These are phyloP conservation scores for Hygrophila difformis DNA, from an alignment of 257 asterid species.

Conservation along the genomic window DNA sequence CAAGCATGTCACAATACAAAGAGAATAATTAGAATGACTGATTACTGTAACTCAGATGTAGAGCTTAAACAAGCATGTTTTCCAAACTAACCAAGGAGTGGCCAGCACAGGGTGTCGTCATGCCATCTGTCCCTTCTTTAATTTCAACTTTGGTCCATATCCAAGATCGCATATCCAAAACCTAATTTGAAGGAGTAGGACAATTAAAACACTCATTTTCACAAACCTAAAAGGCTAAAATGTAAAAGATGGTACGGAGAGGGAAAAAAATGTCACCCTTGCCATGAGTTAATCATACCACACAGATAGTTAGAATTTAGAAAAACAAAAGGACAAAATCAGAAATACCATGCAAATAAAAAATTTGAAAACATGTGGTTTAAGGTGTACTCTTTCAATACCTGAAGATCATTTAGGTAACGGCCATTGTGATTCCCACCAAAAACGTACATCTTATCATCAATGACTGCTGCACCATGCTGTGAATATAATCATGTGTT, in stretches of 20 bases:
- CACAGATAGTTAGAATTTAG: too few relatives aligned
- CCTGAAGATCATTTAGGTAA: slow-evolving; percentile 95
- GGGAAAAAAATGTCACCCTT: background rate
- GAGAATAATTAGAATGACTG: slow-evolving; percentile 2
- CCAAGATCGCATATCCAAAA: slow-evolving; percentile 75
- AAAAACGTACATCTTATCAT: slow-evolving; percentile 84
- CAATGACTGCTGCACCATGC: slow-evolving; percentile 92
- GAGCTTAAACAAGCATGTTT: slow-evolving; percentile 14
- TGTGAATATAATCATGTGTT: slow-evolving; percentile 25
- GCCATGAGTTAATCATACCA: too few relatives aligned
- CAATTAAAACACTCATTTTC: slow-evolving; percentile 1
- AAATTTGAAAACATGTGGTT: too few relatives aligned
- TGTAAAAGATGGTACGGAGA: background rate
- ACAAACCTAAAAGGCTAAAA: too few relatives aligned
- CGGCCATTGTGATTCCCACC: slow-evolving; percentile 98
- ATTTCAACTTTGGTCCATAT: slow-evolving; percentile 78
- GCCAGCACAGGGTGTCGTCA: slow-evolving; percentile 68
- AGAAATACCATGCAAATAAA: too few relatives aligned
- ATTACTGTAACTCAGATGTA: slow-evolving; percentile 6
- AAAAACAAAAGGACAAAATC: too few relatives aligned
- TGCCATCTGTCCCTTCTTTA: slow-evolving; percentile 37
- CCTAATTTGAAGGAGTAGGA: slow-evolving; percentile 28
- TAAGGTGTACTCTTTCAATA: slow-evolving; percentile 10
- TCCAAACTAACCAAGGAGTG: slow-evolving; percentile 78
- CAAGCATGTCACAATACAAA: slow-evolving; percentile 16